phyloP scores from a whole-genome alignment of 495 filamentous ascomycete genomes.

The Penicillium pancosmium region DNA sequence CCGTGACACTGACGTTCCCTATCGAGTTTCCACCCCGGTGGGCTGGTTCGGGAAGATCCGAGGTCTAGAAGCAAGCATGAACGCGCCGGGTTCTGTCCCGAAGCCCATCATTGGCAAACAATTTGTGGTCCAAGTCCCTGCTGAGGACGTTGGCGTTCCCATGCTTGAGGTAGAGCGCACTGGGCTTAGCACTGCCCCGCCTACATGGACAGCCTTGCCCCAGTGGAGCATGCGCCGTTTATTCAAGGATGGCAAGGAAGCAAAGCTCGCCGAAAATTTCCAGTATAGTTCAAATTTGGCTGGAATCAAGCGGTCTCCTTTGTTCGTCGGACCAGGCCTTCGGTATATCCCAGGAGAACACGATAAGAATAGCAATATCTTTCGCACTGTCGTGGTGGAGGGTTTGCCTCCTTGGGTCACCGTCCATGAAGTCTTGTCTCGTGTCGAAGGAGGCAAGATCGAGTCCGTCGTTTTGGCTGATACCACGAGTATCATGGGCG shows the following conservation, averaged over 20 bases:
- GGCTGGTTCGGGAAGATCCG: background rate
- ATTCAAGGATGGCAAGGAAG: too few relatives aligned
- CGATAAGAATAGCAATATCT: conserved; percentile 24
- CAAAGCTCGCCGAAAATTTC: background rate
- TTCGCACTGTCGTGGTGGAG: conserved; percentile 38
- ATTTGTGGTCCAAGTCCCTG: background rate
- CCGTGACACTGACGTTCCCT: background rate
- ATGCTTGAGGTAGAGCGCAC: conserved; percentile 1
- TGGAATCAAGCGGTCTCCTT: background rate
- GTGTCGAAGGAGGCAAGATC: conserved; percentile 30
- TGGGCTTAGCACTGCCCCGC: background rate
- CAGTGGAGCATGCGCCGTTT: conserved; percentile 28
- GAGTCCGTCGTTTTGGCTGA: conserved; percentile 32
- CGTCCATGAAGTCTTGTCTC: conserved; percentile 28
- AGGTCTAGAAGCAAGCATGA: background rate
- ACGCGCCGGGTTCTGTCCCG: background rate
- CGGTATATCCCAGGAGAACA: conserved; percentile 30
- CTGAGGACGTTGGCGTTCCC: background rate
- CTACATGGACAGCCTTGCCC: conserved; percentile 24
- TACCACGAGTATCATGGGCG: conserved; percentile 28
- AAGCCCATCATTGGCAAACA: background rate
- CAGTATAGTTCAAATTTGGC: background rate
- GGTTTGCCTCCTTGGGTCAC: conserved; percentile 24
- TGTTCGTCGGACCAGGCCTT: conserved; percentile 37
- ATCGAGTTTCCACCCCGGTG: background rate